Evolutionary conservation across 139 green algal species (phyloP).

Genomic region (Chlorokybus atmophyticus): DNA sequence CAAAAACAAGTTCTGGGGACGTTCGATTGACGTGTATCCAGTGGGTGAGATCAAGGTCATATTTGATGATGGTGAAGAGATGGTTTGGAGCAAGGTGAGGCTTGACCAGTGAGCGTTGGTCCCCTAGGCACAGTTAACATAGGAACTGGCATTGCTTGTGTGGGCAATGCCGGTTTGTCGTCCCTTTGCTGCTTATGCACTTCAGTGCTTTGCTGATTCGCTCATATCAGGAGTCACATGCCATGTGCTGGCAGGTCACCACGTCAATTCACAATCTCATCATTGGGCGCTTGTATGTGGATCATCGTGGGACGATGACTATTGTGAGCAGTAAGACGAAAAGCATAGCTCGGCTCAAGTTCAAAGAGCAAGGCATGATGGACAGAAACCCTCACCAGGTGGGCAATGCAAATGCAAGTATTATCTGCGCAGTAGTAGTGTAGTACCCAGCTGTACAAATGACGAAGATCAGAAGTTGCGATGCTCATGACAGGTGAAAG

Average conservation of each 20-base stretch:
- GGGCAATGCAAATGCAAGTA: no score
- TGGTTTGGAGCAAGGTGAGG: conserved; percentile 63
- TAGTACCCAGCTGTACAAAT: no score
- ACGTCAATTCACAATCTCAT: conserved; percentile 82
- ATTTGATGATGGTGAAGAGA: conserved; percentile 58
- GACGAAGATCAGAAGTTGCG: no score
- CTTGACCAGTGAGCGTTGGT: no score
- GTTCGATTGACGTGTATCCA: conserved; percentile 64
- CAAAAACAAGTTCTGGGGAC: conserved; percentile 86
- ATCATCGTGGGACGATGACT: conserved; percentile 68
- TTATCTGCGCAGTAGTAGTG: no score
- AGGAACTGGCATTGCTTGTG: not conserved
- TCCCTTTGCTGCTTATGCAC: not conserved
- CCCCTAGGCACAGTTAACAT: not conserved
- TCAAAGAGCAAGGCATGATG: conserved; percentile 51
- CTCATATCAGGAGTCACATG: not conserved
- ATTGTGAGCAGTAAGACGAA: conserved; percentile 30
- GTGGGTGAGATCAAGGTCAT: conserved; percentile 45
- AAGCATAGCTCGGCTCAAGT: conserved; percentile 37
- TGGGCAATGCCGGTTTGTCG: not conserved
- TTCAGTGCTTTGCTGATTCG: not conserved
- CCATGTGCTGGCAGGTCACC: conserved; percentile 30
- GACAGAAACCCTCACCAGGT: conserved; percentile 46
- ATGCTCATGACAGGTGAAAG: conserved; percentile 14
- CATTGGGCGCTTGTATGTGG: conserved; percentile 73